These are phyloP conservation scores for Epichloe sp. DNA, from an alignment of 2,329 filamentous ascomycete genomes.

Conservation along the genomic window DNA sequence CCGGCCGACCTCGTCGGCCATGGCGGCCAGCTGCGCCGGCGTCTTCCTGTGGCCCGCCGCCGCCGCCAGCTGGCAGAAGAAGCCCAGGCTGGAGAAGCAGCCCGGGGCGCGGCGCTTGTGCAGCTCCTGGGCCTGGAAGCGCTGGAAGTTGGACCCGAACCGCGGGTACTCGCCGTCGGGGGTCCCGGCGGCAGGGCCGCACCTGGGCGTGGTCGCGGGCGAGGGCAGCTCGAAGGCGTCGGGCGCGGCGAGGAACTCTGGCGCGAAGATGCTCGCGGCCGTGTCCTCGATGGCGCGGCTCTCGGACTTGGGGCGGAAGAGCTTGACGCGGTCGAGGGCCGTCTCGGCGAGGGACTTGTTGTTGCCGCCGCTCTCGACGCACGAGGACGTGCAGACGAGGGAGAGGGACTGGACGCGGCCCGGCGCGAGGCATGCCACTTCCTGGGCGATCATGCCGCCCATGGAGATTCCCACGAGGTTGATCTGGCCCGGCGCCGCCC, in stretches of 20 bases:
- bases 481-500: constrained; percentile 38
- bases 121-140: constrained; percentile 69
- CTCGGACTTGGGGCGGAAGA: constrained; percentile 57
- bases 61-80: constrained; percentile 65
- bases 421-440: constrained; percentile 48
- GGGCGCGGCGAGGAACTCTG: constrained; percentile 46
- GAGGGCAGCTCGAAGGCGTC: constrained; percentile 43
- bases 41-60: constrained; percentile 71
- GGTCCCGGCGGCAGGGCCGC: constrained; percentile 16
- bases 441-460: constrained; percentile 88
- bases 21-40: constrained; percentile 44
- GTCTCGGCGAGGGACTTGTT: constrained; percentile 51
- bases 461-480: constrained; percentile 71
- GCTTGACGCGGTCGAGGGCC: constrained; percentile 38
- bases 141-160: constrained; percentile 68
- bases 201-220: constrained; percentile 26
- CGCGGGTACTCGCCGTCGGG: constrained; percentile 27
- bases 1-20: constrained; percentile 58
- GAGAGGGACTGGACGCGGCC: constrained; percentile 40
- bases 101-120: constrained; percentile 50
- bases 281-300: constrained; percentile 53
- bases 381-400: constrained; percentile 48
- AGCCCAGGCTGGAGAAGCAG: constrained; percentile 52
- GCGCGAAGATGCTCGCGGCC: constrained; percentile 52
- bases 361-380: constrained; percentile 47